Evolutionary conservation across 352 stramenopile genomes (phyloP).

Genomic region (Plasmopara halstedii): DNA sequence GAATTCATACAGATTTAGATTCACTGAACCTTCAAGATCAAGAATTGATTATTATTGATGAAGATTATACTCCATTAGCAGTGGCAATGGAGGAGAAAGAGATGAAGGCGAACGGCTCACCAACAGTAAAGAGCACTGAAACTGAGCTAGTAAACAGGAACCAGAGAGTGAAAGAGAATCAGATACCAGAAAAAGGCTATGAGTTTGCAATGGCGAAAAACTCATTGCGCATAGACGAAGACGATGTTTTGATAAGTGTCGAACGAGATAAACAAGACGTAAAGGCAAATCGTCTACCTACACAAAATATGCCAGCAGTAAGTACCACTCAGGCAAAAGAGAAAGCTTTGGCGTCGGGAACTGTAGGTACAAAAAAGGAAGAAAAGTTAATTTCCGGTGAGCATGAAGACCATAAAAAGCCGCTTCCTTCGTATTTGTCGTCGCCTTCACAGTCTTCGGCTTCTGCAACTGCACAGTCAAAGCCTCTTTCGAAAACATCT

Average conservation of each 20-base stretch:
- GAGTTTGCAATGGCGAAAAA: conserved; percentile 7
- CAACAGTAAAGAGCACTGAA: neutral
- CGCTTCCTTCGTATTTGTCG: neutral
- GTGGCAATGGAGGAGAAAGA: conserved; percentile 3
- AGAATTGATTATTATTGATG: neutral
- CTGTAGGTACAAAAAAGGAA: neutral
- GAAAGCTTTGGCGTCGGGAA: neutral
- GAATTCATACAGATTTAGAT: neutral
- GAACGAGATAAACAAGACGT: conserved; percentile 4
- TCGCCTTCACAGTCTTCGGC: no score
- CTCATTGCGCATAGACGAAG: conserved; percentile 5
- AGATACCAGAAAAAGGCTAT: conserved; percentile 5
- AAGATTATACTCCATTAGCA: neutral
- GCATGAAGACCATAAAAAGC: conserved; percentile 1
- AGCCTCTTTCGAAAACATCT: no score
- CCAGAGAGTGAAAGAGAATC: neutral
- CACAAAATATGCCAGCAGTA: neutral
- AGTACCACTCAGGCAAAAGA: neutral
- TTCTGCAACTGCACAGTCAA: neutral
- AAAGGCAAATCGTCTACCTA: neutral
- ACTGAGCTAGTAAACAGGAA: neutral
- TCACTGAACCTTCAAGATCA: neutral
- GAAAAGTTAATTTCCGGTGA: neutral
- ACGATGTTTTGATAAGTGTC: conserved; percentile 6
- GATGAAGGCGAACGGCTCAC: neutral